Evolutionary conservation across 1,139 yeast genomes (phyloP), one percentile per base, ranked within the genome.

Genomic region (Kurtzmaniella quercitrusa): DNA sequence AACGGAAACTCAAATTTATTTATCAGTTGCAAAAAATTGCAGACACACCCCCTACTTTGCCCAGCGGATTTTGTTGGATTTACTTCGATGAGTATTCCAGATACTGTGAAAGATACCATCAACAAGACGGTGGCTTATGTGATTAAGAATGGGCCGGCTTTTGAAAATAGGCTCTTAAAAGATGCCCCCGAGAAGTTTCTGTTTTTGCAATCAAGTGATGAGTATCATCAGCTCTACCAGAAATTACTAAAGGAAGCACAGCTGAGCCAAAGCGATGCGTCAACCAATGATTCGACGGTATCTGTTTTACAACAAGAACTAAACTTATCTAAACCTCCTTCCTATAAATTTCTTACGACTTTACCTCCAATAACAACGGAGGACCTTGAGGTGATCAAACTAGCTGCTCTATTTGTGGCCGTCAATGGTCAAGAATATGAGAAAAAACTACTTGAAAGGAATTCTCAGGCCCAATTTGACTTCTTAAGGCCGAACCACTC

Each of bases 111-210:
- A 51, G 71, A 69, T 21, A 72, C 80, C 7, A 82, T 89, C 14
- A 83, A 78, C 43, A 86, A 84, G 55, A 87, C 96, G 0, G 87
- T 84, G 1, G 78, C 68, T 2, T 88, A 84, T 55, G 88, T 89
- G 9, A 54, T 66, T 26, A 73, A 86, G 49, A 85, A 87, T 56
- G 96, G 96, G 0, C 57, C 54, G 30, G 62, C 70, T 8, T 86
- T 88, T 61, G 94, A 84, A 52, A 69, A 71, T 5, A 67, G 88
- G 45, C 72, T 88, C 42, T 65, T 66, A 37, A 65, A 65, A 32
- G 81, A 78, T 46, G 62, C 63, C 19, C 76, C 73, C 45, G 67
- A 71, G 22, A 82, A 83, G 58, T 88, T 88, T 57, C 65, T 76
- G 20, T 89, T 89, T 56, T 60, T 88, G 11, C 61, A 70, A 16